Percentiles rank a stretch among this genome's conserved stretches.
phyloP scores from a whole-genome alignment of 2,329 filamentous ascomycete species.

The Drechslerella stenobrocha region DNA sequence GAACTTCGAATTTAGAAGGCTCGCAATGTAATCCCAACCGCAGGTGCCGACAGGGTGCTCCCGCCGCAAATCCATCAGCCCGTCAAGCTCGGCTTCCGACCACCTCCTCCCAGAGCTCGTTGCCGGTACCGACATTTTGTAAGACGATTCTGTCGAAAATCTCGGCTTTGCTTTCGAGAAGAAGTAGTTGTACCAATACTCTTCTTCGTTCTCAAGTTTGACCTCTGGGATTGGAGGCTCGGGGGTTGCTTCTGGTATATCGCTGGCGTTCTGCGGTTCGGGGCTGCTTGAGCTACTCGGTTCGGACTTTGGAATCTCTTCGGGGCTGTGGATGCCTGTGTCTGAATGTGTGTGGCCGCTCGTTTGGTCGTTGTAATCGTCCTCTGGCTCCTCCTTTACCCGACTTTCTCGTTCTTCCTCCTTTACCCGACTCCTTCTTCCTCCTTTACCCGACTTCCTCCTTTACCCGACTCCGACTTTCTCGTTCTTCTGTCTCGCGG shows the following conservation, averaged over 20 bases:
- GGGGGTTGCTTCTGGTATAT: slow-evolving; percentile 1
- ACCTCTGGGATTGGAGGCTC: too few relatives aligned
- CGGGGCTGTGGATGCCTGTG: slow-evolving; percentile 10
- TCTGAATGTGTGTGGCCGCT: background rate
- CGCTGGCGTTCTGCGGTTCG: background rate
- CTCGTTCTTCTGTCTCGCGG: background rate
- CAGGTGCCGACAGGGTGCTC: slow-evolving; percentile 3
- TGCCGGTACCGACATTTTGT: background rate
- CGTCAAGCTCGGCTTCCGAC: slow-evolving; percentile 13
- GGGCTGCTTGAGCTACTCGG: too few relatives aligned
- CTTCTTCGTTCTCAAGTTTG: too few relatives aligned
- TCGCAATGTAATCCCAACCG: slow-evolving; percentile 10
- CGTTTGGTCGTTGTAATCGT: background rate
- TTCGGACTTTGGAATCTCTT: too few relatives aligned
- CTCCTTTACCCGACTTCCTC: background rate
- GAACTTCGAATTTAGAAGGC: slow-evolving; percentile 11
- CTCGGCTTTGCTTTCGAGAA: too few relatives aligned
- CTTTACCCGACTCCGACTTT: background rate
- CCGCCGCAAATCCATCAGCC: slow-evolving; percentile 7
- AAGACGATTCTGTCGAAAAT: background rate
- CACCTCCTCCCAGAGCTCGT: slow-evolving; percentile 17
- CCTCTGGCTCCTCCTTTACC: background rate
- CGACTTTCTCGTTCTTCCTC: slow-evolving; percentile 1
- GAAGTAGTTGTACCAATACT: too few relatives aligned
- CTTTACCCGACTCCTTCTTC: background rate